phyloP scores from a whole-genome alignment of 176 grass and related monocot species.

The Zea luxurians region DNA sequence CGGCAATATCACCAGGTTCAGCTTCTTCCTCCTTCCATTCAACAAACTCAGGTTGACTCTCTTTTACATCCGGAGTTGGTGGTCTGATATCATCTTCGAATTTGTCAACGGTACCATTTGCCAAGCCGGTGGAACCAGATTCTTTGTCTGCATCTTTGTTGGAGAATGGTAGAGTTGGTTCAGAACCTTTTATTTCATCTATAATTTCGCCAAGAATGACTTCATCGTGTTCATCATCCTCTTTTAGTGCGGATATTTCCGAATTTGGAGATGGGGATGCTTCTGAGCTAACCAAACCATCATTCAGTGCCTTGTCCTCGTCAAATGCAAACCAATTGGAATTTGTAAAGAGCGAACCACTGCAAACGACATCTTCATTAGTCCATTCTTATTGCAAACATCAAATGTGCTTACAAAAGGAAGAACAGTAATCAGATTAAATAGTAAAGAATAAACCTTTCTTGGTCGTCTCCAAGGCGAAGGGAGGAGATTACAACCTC shows the following conservation, averaged over 20 bases:
- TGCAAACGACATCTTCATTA: constrained; percentile 56
- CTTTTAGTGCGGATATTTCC: constrained; percentile 36
- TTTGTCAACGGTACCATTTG: constrained; percentile 27
- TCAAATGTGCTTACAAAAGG: constrained; percentile 7
- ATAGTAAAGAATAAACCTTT: constrained; percentile 60
- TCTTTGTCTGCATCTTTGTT: constrained; percentile 32
- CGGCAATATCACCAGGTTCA: constrained; percentile 26
- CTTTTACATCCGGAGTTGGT: constrained; percentile 51
- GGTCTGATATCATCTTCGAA: constrained; percentile 50
- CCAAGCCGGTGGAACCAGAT: constrained; percentile 18
- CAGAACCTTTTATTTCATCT: constrained; percentile 36
- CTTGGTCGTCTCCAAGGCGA: constrained; percentile 72
- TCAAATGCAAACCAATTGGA: constrained; percentile 97
- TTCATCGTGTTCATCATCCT: constrained; percentile 33
- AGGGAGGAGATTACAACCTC: constrained; percentile 93
- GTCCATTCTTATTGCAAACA: constrained; percentile 15
- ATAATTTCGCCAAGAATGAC: constrained; percentile 44
- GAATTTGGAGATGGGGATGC: constrained; percentile 58
- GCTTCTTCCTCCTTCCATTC: constrained; percentile 51
- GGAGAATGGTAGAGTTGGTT: not conserved
- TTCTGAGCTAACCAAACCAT: constrained; percentile 30
- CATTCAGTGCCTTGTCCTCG: constrained; percentile 53
- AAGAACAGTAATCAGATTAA: constrained; percentile 8
- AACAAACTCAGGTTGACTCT: constrained; percentile 41
- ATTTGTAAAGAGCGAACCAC: constrained; percentile 82